Evolutionary conservation across 495 filamentous ascomycete genomes (phyloP), one percentile per base, ranked within the genome.

Genomic region (Amniculicola lignicola): DNA sequence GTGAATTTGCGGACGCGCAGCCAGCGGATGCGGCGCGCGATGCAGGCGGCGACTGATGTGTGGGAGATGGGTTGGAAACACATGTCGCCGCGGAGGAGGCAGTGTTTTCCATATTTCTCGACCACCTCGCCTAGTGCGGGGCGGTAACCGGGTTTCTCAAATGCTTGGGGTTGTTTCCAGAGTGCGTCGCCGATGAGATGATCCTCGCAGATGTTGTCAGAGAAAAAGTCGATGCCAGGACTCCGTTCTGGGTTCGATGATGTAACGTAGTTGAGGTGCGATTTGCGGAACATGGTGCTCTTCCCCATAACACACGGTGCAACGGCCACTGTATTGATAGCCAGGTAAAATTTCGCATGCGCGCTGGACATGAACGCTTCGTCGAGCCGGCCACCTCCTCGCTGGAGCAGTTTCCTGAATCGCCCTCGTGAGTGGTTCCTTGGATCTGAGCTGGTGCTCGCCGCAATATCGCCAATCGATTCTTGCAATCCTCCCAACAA

Each of bases 321-420:
- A 52, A 97, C 74, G 15, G 84, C 76, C 21, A 96, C 87, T 4
- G 90, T 90, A 74, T 96, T 96, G 78, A 97, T 97, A 51, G 92
- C 93, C 18, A 86, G 87, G 74, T 99, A 99, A 78, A 99, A 96
- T 65, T 99, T 99, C 46, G 90, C 90, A 70, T 99, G 94, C 0
- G 89, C 85, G 7, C 89, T 91, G 0, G 90, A 85, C 74, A 96
- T 82, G 74, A 99, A 99, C 69, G 88, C 79, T 64, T 97, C 92
- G 64, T 99, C 94, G 0, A 99, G 76, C 1, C 89, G 77, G 25
- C 90, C 91, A n/a, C 93, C 93, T 33, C 80, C 81, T 36, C 63
- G 77, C 25, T 57, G 70, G 1, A 62, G 15, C 10, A 73, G 69
- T 35, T 41, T 70, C 64, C 47, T 28, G 21, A 48, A 46, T 36